phyloP scores from a whole-genome alignment of 768 basidiomycete genomes.

The Psilocybe azurescens region DNA sequence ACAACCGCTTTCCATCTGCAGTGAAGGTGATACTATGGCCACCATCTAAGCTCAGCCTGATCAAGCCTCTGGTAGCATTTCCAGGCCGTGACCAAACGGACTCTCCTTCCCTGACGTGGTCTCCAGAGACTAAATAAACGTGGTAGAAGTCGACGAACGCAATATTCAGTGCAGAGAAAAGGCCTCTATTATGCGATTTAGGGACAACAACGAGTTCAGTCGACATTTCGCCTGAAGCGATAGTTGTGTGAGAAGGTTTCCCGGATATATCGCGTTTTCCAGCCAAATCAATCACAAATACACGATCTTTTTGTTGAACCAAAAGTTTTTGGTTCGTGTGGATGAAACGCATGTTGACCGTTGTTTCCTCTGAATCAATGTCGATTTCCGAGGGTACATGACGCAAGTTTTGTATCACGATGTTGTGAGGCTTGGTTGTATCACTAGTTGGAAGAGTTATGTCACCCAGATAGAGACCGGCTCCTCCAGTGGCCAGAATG shows the following conservation, averaged over 20 bases:
- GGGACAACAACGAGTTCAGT: slow-evolving; percentile 57
- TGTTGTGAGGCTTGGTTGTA: slow-evolving; percentile 26
- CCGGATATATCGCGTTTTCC: slow-evolving; percentile 50
- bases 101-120: slow-evolving; percentile 42
- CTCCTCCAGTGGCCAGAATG: slow-evolving; percentile 64
- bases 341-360: slow-evolving; percentile 60
- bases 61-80: slow-evolving; percentile 64
- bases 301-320: slow-evolving; percentile 51
- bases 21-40: slow-evolving; percentile 74
- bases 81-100: slow-evolving; percentile 74
- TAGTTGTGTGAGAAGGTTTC: slow-evolving; percentile 54
- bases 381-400: slow-evolving; percentile 59
- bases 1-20: slow-evolving; percentile 64
- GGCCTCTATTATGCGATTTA: slow-evolving; percentile 15
- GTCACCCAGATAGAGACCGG: slow-evolving; percentile 70
- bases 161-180: slow-evolving; percentile 36
- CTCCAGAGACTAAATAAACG: slow-evolving; percentile 59
- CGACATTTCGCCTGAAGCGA: slow-evolving; percentile 60
- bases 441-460: slow-evolving; percentile 50
- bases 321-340: slow-evolving; percentile 57
- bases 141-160: slow-evolving; percentile 77
- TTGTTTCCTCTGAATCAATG: slow-evolving; percentile 32
- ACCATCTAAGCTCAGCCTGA: slow-evolving; percentile 72
- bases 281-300: slow-evolving; percentile 39
- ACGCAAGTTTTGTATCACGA: slow-evolving; percentile 52